These are phyloP conservation scores for Chytriomyces sp. DNA, from an alignment of 192 early-diverging fungal species.

Conservation along the genomic window DNA sequence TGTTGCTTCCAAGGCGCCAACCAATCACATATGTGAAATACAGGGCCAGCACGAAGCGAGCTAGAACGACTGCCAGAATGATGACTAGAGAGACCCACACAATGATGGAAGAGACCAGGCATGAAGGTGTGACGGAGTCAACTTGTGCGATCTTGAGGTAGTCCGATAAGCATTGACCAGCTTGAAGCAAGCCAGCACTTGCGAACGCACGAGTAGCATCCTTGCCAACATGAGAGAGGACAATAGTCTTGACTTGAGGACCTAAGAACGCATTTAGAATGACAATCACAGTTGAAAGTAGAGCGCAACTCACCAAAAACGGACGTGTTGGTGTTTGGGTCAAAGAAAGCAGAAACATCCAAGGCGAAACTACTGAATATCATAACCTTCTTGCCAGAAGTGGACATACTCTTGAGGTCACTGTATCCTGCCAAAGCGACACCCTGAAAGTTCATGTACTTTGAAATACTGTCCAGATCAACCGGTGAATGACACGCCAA, in stretches of 20 bases:
- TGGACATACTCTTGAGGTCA: neutral
- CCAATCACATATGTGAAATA: conserved; percentile 48
- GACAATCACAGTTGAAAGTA: neutral
- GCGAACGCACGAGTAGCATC: conserved; percentile 45
- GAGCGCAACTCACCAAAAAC: conserved; percentile 20
- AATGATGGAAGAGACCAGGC: conserved; percentile 77
- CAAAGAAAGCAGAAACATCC: conserved; percentile 7
- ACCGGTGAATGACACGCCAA: conserved; percentile 21
- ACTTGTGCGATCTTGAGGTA: conserved; percentile 80
- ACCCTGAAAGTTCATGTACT: conserved; percentile 17
- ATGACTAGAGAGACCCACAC: conserved; percentile 73
- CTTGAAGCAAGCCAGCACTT: conserved; percentile 1
- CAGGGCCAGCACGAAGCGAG: conserved; percentile 51
- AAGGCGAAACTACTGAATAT: conserved; percentile 6
- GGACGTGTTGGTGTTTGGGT: conserved; percentile 3
- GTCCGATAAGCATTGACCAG: conserved; percentile 73
- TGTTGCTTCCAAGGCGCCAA: conserved; percentile 43
- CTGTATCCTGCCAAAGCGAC: neutral
- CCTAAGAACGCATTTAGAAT: neutral
- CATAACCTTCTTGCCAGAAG: conserved; percentile 13
- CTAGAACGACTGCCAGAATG: conserved; percentile 50
- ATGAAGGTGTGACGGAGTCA: conserved; percentile 76
- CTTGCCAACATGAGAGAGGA: conserved; percentile 52
- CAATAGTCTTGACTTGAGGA: neutral
- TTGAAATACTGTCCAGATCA: conserved; percentile 20